These are phyloP conservation scores for Aspergillus sp. DNA, from an alignment of 2,329 filamentous ascomycete genomes.

Conservation along the genomic window DNA sequence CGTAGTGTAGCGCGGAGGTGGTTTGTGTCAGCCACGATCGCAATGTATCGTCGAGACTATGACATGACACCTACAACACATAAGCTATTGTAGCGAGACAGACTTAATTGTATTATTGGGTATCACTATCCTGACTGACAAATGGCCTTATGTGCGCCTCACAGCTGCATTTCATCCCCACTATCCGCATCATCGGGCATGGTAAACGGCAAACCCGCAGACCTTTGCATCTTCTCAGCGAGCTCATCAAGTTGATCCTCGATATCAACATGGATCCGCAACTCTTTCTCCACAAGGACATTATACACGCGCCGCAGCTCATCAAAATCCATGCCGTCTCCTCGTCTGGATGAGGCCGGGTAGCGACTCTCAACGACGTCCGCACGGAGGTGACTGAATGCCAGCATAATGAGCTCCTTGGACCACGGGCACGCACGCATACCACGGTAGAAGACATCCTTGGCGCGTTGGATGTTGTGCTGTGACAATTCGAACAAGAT, in stretches of 20 bases:
- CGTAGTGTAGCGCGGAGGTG: background rate
- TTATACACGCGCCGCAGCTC: constrained; percentile 56
- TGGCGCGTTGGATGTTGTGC: constrained; percentile 42
- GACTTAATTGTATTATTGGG: background rate
- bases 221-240: constrained; percentile 18
- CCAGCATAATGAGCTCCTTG: constrained; percentile 59
- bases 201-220: constrained; percentile 18
- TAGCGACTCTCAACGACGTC: constrained; percentile 13
- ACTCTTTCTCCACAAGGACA: constrained; percentile 60
- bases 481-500: constrained; percentile 49
- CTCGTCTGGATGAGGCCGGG: constrained; percentile 1
- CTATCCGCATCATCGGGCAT: constrained; percentile 32
- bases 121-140: background rate
- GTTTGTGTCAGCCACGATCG: background rate
- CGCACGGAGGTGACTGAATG: constrained; percentile 48
- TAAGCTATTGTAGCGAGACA: no score
- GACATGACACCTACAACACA: no score
- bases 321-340: constrained; percentile 37
- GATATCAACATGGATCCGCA: constrained; percentile 58
- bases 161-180: constrained; percentile 21
- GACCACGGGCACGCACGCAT: constrained; percentile 62
- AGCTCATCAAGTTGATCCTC: constrained; percentile 43
- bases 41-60: background rate
- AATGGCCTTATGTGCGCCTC: no score
- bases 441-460: constrained; percentile 55